Conservation (phyloP, 2,329 filamentous ascomycete species). For the Westerdykella sp. region DNA sequence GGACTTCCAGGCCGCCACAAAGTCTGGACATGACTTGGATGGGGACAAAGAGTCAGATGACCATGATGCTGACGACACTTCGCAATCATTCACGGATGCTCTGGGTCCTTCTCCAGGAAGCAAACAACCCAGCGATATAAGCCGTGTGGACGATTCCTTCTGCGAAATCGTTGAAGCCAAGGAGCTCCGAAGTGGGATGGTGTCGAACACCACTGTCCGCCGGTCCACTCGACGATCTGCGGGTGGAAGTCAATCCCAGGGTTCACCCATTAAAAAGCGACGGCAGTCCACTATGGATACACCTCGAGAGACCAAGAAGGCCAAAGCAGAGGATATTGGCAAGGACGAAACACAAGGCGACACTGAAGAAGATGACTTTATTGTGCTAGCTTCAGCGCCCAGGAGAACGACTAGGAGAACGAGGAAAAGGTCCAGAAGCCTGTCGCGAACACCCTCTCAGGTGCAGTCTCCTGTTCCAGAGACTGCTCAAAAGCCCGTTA, state of each 20-base stretch:
- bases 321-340: constrained; percentile 14
- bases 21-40: constrained; percentile 4
- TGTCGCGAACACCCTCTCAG: constrained; percentile 3
- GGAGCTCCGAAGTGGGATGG: constrained; percentile 3
- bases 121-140: constrained; percentile 17
- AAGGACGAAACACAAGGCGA: constrained; percentile 4
- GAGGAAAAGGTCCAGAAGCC: constrained; percentile 18
- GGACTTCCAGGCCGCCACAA: constrained; percentile 23
- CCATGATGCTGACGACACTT: constrained; percentile 19
- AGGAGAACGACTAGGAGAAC: constrained; percentile 2
- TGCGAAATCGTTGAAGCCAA: constrained; percentile 11
- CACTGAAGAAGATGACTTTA: constrained; percentile 22
- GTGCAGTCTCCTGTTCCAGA: constrained; percentile 8
- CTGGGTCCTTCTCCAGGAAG: neutral
- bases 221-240: constrained; percentile 23
- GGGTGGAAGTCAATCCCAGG: constrained; percentile 13
- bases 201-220: constrained; percentile 16
- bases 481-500: constrained; percentile 4
- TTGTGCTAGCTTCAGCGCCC: constrained; percentile 30
- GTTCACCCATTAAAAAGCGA: constrained; percentile 19
- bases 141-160: constrained; percentile 36
- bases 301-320: constrained; percentile 5
- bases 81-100: constrained; percentile 9
- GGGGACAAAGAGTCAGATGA: constrained; percentile 14
- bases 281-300: constrained; percentile 12